phyloP scores from a whole-genome alignment of 164 flowering plant species.

The Euptelea pleiosperma region DNA sequence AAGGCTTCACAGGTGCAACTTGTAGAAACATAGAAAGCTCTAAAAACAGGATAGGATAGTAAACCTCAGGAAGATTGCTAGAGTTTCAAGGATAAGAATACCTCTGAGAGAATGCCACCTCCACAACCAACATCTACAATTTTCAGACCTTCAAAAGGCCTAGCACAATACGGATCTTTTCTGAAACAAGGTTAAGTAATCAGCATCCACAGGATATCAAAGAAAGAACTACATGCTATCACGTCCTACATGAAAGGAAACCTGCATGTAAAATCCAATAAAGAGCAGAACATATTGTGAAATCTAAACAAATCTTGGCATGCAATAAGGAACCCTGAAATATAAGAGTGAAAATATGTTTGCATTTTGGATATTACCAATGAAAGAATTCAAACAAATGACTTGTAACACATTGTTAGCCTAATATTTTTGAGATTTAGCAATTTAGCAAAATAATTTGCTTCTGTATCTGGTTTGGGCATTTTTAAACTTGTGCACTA shows the following conservation, averaged over 20 bases:
- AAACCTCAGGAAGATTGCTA: neutral
- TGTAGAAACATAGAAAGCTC: too few species aligned
- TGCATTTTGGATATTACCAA: too few species aligned
- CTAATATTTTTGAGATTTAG: too few species aligned
- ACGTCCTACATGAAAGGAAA: neutral
- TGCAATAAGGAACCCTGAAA: too few species aligned
- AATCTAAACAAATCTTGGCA: neutral
- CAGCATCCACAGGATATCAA: conserved; percentile 5
- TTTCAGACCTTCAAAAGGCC: conserved; percentile 87
- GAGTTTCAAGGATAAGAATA: conserved; percentile 25
- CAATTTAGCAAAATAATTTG: too few species aligned
- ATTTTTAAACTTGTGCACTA: too few species aligned
- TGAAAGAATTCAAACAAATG: too few species aligned
- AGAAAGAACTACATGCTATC: neutral
- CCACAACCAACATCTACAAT: conserved; percentile 96
- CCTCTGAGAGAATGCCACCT: conserved; percentile 97
- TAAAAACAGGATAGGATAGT: neutral
- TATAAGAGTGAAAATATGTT: too few species aligned
- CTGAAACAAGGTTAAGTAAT: conserved; percentile 38
- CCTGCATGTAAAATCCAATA: neutral
- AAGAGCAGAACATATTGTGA: too few species aligned
- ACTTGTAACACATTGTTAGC: too few species aligned
- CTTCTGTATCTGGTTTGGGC: too few species aligned
- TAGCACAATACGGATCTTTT: conserved; percentile 62
- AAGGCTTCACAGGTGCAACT: too few species aligned